phyloP scores from a whole-genome alignment of 139 green algal genomes.

The Desmodesmus armatus region DNA sequence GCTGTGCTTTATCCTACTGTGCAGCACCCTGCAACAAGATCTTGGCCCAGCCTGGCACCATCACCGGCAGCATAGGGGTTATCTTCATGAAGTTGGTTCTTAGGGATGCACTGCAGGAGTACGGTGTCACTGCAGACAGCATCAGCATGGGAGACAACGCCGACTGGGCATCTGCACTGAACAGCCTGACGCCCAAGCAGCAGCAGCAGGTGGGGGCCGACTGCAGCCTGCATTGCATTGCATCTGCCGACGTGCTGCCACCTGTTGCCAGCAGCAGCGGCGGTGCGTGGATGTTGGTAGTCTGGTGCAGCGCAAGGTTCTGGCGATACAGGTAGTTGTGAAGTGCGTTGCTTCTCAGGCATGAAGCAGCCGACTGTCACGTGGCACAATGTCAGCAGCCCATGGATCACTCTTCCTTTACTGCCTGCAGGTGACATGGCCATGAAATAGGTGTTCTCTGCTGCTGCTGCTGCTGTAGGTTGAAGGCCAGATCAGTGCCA shows the following conservation, averaged over 20 bases:
- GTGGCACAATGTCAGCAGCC: too few relatives aligned
- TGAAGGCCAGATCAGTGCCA: conserved; percentile 18
- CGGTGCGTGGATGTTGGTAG: background rate
- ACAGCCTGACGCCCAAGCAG: conserved; percentile 34
- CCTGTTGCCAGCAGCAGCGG: background rate
- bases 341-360: background rate
- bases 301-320: background rate
- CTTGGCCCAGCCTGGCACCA: conserved; percentile 87
- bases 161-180: conserved; percentile 6
- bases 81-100: conserved; percentile 65
- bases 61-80: conserved; percentile 95
- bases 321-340: background rate
- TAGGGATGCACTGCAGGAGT: conserved; percentile 19
- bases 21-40: conserved; percentile 63
- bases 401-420: background rate
- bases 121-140: conserved; percentile 49
- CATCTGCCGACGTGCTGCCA: background rate
- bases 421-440: conserved; percentile 1
- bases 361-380: background rate
- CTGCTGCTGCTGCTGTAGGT: conserved; percentile 25
- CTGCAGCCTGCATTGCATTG: background rate
- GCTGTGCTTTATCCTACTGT: background rate
- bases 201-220: conserved; percentile 18
- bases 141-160: conserved; percentile 60
- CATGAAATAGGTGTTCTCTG: too few relatives aligned